A percentile compares a stretch with the other conserved stretches of the same genome.
phyloP scores from a whole-genome alignment of 306 rosid species.

The Cicer cuneatum region DNA sequence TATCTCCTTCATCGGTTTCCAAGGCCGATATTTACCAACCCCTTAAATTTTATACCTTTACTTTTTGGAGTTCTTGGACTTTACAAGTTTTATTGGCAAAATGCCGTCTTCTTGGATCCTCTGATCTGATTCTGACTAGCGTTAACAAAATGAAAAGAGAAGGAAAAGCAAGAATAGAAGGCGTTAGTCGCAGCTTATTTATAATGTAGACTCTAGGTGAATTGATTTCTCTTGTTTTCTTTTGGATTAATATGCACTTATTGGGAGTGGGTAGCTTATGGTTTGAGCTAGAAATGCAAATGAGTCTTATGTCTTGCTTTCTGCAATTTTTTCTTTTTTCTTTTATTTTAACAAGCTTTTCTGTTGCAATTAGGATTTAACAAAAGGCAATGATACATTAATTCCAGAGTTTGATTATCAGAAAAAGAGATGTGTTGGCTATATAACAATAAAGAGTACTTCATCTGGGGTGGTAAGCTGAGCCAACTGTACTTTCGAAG shows the following conservation, averaged over 20 bases:
- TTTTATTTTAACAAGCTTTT: constrained; percentile 33
- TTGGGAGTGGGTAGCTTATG: constrained; percentile 26
- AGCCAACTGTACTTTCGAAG: constrained; percentile 35
- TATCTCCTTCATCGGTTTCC: constrained; percentile 12
- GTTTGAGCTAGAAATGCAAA: constrained; percentile 33
- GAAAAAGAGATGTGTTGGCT: constrained; percentile 76
- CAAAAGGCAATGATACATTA: constrained; percentile 76
- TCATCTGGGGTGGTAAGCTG: constrained; percentile 88
- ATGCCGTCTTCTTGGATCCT: constrained; percentile 16
- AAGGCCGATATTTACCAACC: constrained; percentile 9
- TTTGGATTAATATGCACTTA: constrained; percentile 21
- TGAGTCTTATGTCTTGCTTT: constrained; percentile 33
- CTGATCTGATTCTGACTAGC: constrained; percentile 15
- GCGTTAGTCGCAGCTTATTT: constrained; percentile 12
- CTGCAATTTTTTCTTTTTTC: background rate
- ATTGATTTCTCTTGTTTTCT: constrained; percentile 29
- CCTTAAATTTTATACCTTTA: constrained; percentile 36
- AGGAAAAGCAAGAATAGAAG: constrained; percentile 9
- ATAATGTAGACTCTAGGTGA: constrained; percentile 17
- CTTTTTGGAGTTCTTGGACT: constrained; percentile 33
- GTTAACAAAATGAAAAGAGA: constrained; percentile 12
- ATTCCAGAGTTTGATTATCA: constrained; percentile 91
- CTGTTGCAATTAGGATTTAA: constrained; percentile 72
- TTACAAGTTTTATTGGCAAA: constrained; percentile 34
- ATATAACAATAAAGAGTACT: constrained; percentile 77